A percentile compares a stretch with the other conserved stretches of the same genome.
phyloP scores from a whole-genome alignment of 495 filamentous ascomycete species.

The Podospora sp. region DNA sequence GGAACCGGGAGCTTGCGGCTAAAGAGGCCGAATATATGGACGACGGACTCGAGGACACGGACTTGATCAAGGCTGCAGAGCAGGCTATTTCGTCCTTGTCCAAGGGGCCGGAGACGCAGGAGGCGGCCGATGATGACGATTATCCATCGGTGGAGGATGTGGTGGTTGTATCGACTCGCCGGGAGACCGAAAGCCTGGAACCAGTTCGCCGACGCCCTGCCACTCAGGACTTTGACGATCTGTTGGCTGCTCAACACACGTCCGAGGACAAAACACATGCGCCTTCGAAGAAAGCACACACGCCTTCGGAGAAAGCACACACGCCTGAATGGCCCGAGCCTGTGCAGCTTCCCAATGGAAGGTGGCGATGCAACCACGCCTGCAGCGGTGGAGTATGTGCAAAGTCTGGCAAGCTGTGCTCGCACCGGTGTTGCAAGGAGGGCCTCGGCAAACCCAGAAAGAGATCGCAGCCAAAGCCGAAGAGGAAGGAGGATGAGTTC shows the following conservation, averaged over 20 bases:
- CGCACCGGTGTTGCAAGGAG: constrained; percentile 84
- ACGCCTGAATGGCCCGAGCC: constrained; percentile 45
- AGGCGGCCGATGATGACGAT: not conserved
- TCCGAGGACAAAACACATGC: constrained; percentile 29
- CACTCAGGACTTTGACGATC: constrained; percentile 38
- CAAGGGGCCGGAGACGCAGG: not conserved
- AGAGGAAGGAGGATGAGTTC: constrained; percentile 16
- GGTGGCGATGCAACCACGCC: constrained; percentile 82
- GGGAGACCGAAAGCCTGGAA: too few relatives aligned
- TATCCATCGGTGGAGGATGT: not conserved
- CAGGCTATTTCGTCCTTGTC: constrained; percentile 8
- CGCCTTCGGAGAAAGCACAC: constrained; percentile 28
- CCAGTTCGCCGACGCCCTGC: too few relatives aligned
- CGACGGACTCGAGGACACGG: constrained; percentile 26
- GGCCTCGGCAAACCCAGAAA: constrained; percentile 80
- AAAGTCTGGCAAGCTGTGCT: constrained; percentile 51
- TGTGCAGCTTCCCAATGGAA: constrained; percentile 72
- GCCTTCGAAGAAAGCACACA: too few relatives aligned
- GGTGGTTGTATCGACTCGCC: constrained; percentile 12
- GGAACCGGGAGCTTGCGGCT: not conserved
- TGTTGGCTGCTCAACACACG: constrained; percentile 25
- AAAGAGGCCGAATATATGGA: constrained; percentile 20
- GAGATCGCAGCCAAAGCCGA: constrained; percentile 44
- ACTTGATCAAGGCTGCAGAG: constrained; percentile 32
- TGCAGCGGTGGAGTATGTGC: constrained; percentile 71